Conservation (phyloP, 2,329 filamentous ascomycete genomes). For the Lizonia empirigonia region DNA sequence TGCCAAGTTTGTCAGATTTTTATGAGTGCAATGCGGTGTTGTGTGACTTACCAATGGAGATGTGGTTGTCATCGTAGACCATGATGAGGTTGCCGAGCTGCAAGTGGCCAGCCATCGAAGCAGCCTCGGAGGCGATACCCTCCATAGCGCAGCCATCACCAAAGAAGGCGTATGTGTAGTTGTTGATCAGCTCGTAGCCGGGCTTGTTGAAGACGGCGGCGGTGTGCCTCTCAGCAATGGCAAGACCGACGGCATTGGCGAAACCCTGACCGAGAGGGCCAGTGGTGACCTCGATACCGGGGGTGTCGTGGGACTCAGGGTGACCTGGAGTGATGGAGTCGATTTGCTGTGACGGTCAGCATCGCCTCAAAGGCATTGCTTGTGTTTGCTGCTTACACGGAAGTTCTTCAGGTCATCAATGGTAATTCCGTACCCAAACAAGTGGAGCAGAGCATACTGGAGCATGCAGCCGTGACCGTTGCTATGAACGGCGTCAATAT, state of each 20-base stretch:
- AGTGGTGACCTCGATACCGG: constrained; percentile 96
- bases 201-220: constrained; percentile 96
- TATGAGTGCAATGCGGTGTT: not conserved
- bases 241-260: constrained; percentile 95
- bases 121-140: constrained; percentile 92
- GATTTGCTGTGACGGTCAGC: constrained; percentile 58
- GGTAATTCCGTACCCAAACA: constrained; percentile 86
- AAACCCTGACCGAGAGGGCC: constrained; percentile 98
- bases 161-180: constrained; percentile 97
- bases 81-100: constrained; percentile 97
- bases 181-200: constrained; percentile 86
- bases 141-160: constrained; percentile 99
- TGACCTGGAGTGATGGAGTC: constrained; percentile 91
- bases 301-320: constrained; percentile 94
- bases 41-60: constrained; percentile 69
- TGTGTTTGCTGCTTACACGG: constrained; percentile 73
- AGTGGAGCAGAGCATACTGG: constrained; percentile 96
- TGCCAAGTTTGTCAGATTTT: constrained; percentile 38
- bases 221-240: constrained; percentile 93
- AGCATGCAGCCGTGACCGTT: constrained; percentile 99
- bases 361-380: not conserved
- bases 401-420: constrained; percentile 95
- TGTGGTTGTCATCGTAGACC: constrained; percentile 99
- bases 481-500: constrained; percentile 56
- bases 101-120: constrained; percentile 90